phyloP scores from a whole-genome alignment of 2,329 filamentous ascomycete genomes.

The Neonectria punicea region DNA sequence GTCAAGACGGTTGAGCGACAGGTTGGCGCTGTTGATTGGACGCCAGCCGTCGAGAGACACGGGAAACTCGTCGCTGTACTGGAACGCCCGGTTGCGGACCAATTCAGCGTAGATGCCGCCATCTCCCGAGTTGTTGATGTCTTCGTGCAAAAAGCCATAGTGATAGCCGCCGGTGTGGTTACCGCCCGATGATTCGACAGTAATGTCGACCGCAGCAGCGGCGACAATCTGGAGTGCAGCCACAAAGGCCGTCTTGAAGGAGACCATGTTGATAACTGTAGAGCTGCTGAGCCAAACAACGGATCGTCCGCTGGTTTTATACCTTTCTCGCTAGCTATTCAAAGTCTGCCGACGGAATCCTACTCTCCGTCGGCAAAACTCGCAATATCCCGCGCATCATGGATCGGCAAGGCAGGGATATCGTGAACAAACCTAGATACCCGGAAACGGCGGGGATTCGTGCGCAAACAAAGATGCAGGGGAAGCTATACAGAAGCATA shows the following conservation, averaged over 20 bases:
- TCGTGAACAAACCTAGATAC: constrained; percentile 4
- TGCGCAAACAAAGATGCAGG: constrained; percentile 7
- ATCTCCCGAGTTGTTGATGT: constrained; percentile 76
- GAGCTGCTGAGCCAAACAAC: not conserved
- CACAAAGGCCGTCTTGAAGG: constrained; percentile 22
- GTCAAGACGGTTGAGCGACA: constrained; percentile 59
- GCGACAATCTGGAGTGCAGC: constrained; percentile 19
- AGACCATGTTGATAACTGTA: constrained; percentile 16
- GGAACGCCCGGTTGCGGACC: constrained; percentile 77
- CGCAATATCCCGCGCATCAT: constrained; percentile 23
- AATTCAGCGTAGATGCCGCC: constrained; percentile 79
- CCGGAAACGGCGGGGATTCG: constrained; percentile 17
- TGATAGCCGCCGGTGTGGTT: constrained; percentile 57
- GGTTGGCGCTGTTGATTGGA: constrained; percentile 53
- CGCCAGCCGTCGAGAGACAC: constrained; percentile 59
- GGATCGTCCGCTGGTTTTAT: not conserved
- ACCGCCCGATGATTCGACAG: constrained; percentile 50
- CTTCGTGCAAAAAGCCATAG: constrained; percentile 61
- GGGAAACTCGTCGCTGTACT: constrained; percentile 58
- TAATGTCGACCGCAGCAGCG: constrained; percentile 48
- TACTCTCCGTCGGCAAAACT: constrained; percentile 20
- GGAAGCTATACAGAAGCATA: not conserved
- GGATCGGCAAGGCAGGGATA: constrained; percentile 13
- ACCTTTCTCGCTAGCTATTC: not conserved
- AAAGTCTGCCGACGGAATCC: no score